Evolutionary conservation across 495 filamentous ascomycete genomes (phyloP), one percentile per base, ranked within the genome.

Genomic region (Hypoxylon fragiforme): DNA sequence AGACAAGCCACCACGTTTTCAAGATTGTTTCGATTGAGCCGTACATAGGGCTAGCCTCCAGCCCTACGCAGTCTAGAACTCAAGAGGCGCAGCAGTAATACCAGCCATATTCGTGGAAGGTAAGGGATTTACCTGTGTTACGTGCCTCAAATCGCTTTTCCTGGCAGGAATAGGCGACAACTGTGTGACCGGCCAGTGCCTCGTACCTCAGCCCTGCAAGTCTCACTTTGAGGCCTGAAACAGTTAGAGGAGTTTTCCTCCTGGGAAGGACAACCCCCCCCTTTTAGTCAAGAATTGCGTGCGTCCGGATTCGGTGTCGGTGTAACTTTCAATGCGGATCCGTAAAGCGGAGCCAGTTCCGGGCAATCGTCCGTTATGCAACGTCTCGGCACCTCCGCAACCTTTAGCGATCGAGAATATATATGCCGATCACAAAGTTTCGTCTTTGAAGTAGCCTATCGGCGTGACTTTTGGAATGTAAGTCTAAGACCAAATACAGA

Each of bases 1-100:
- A n/a, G n/a, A n/a, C n/a, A n/a, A n/a, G n/a, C n/a, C n/a, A n/a
- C n/a, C n/a, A n/a, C n/a, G n/a, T n/a, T n/a, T n/a, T n/a, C n/a
- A n/a, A n/a, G n/a, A n/a, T n/a, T n/a, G n/a, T n/a, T n/a, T n/a
- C n/a, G n/a, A n/a, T n/a, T n/a, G n/a, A 13, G 42, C 9, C 38
- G 20, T 57, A n/a, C n/a, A n/a, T n/a, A 56, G 43, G 57, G 57
- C 57, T 60, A 57, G 52, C 38, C 43, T 47, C 52, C 52, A 62
- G 58, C 58, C 58, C 58, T 62, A 62, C 35, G 48, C 43, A 57
- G 48, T 48, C 47, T 22, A 57, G 44, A 37, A 13, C 44, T 18
- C 6, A 28, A 28, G 39, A 5, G 42, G 57, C 51, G 31, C 31
- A 12, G 21, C 31, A 32, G 51, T 41, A 52, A 31, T 18, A 16